phyloP scores from a whole-genome alignment of 805 yeast species.

The Hanseniaspora pseudoguilliermondii region DNA sequence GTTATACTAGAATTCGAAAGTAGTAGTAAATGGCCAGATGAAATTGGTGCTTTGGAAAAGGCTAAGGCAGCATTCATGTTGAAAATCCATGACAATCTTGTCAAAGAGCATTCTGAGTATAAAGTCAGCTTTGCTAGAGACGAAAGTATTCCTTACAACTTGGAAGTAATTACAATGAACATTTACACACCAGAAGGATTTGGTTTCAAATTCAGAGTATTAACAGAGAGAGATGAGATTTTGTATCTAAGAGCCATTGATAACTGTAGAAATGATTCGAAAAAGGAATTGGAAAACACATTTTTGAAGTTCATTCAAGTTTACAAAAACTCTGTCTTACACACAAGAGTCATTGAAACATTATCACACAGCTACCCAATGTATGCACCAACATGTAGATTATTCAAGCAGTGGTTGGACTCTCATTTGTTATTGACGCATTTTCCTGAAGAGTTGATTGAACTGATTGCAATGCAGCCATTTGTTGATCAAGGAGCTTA shows the following conservation, averaged over 20 bases:
- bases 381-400: constrained; percentile 66
- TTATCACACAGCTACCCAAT: constrained; percentile 59
- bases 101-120: constrained; percentile 39
- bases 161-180: constrained; percentile 43
- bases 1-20: constrained; percentile 77
- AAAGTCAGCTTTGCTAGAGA: constrained; percentile 54
- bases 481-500: constrained; percentile 85
- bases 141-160: constrained; percentile 51
- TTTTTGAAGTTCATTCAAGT: constrained; percentile 51
- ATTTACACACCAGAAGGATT: constrained; percentile 79
- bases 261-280: constrained; percentile 48
- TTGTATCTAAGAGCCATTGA: constrained; percentile 60
- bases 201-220: constrained; percentile 65
- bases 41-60: constrained; percentile 67
- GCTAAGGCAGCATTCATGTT: constrained; percentile 82
- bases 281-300: constrained; percentile 44
- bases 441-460: constrained; percentile 66
- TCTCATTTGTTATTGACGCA: constrained; percentile 63
- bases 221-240: constrained; percentile 73
- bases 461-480: constrained; percentile 67
- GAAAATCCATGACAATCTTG: constrained; percentile 42
- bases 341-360: constrained; percentile 64
- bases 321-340: constrained; percentile 59
- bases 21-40: constrained; percentile 93
- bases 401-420: constrained; percentile 83